Evolutionary conservation across 2,329 filamentous ascomycete genomes (phyloP).

Genomic region (Penicillium sp.): DNA sequence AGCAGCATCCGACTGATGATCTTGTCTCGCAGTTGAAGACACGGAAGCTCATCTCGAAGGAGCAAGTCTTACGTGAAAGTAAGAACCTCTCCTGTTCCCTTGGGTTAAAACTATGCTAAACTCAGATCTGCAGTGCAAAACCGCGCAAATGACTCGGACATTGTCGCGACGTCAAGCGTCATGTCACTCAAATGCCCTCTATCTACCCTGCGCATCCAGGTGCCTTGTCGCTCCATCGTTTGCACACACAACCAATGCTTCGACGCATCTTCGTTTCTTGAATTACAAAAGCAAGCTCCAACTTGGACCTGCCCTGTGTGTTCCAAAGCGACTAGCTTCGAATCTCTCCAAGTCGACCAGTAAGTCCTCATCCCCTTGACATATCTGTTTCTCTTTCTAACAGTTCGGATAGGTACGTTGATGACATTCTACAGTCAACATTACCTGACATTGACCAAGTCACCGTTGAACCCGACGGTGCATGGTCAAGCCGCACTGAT

Average conservation of each 20-base stretch:
- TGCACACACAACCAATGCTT: slow-evolving; percentile 94
- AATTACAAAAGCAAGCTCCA: slow-evolving; percentile 88
- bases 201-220: slow-evolving; percentile 69
- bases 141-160: slow-evolving; percentile 76
- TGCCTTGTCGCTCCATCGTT: slow-evolving; percentile 67
- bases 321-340: slow-evolving; percentile 71
- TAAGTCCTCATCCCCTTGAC: slow-evolving; percentile 38
- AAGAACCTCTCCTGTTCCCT: slow-evolving; percentile 18
- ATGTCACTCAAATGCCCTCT: slow-evolving; percentile 89
- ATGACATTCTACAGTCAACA: slow-evolving; percentile 72
- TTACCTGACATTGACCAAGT: slow-evolving; percentile 67
- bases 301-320: slow-evolving; percentile 96
- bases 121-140: slow-evolving; percentile 53
- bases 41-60: slow-evolving; percentile 66
- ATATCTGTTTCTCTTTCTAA: background rate
- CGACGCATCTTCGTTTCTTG: slow-evolving; percentile 82
- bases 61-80: slow-evolving; percentile 77
- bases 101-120: slow-evolving; percentile 17
- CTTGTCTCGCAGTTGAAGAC: slow-evolving; percentile 60
- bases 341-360: slow-evolving; percentile 78
- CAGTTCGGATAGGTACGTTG: slow-evolving; percentile 58
- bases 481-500: slow-evolving; percentile 54
- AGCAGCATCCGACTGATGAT: slow-evolving; percentile 59
- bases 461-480: slow-evolving; percentile 76
- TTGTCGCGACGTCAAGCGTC: slow-evolving; percentile 76